Evolutionary conservation across 1,284 basidiomycete genomes (phyloP), one percentile per base, ranked within the genome.

Genomic region (Trichosporon coremiiforme): DNA sequence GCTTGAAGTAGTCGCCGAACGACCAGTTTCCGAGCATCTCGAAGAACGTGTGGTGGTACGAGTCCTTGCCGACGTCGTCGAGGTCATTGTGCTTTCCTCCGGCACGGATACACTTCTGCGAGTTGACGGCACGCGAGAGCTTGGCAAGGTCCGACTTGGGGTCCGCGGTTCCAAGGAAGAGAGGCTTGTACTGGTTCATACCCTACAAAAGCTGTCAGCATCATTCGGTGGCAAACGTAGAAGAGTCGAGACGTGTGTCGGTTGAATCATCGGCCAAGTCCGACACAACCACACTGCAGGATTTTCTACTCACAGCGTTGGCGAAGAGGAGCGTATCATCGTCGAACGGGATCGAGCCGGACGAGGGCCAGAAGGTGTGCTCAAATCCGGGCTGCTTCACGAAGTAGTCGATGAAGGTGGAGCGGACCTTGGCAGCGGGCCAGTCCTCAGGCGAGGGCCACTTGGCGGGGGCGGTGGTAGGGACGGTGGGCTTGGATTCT

Each of bases 11-110:
- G 84, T 99, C 94, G 6, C 96, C 96, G 77, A 99, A 99, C 10
- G 95, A 98, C 96, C 96, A 99, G 84, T 99, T 99, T 60, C 96
- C 96, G 73, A 99, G 85, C 96, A 99, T 99, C 85, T 99, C 96
- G 80, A 99, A 99, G 86, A 99, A 99, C 2, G 97, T 99, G 84
- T 98, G 87, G 79, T 87, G 85, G 75, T 85, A 85, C 31, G 84
- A 84, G 75, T 99, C 96, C 84, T 96, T 97, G 64, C 96, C 96
- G 69, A 99, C 96, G 83, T 99, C 96, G 82, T 99, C 97, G 68
- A 99, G 87, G 84, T 99, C 94, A 78, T 99, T 99, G 85, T 99
- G 96, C 84, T 99, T 99, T 78, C 96, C 96, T 68, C 96, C 96
- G 5, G 96, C 96, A 73, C 96, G 89, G 75, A 99, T 99, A 83